Conservation (phyloP, 148 eudicot genomes). For the Salicornia ramosissima region DNA sequence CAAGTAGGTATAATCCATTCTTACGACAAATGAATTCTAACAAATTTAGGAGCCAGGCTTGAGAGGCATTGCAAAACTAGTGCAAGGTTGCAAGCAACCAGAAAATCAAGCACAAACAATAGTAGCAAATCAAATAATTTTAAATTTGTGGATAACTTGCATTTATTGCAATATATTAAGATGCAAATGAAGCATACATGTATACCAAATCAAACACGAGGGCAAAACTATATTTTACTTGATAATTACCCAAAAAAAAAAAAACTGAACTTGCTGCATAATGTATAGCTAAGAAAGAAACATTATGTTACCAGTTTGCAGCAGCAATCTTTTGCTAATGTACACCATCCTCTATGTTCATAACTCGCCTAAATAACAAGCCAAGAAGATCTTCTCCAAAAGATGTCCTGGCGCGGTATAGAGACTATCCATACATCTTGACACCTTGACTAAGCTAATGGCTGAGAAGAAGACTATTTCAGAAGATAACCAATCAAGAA, state of each 20-base stretch:
- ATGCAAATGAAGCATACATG: constrained; percentile 18
- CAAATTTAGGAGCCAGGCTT: too few species aligned
- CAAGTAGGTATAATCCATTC: too few species aligned
- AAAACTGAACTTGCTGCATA: constrained; percentile 6
- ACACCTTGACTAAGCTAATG: neutral
- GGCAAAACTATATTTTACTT: neutral
- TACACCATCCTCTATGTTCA: constrained; percentile 19
- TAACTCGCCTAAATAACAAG: neutral
- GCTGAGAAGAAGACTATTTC: neutral
- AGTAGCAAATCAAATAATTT: neutral
- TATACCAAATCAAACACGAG: neutral
- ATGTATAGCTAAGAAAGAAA: neutral
- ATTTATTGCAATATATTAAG: constrained; percentile 17
- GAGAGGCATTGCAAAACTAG: neutral
- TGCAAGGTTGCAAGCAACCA: neutral
- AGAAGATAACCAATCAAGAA: neutral
- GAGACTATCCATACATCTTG: neutral
- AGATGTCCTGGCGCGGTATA: neutral
- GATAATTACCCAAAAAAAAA: neutral
- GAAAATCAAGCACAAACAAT: neutral
- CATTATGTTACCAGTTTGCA: constrained; percentile 10
- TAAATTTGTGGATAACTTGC: neutral
- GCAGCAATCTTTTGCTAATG: constrained; percentile 13
- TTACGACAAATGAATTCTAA: too few species aligned
- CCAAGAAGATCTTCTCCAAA: constrained; percentile 10